Conservation (phyloP, 225 moss, liverwort and hornwort species). For the Neckera pumila region DNA sequence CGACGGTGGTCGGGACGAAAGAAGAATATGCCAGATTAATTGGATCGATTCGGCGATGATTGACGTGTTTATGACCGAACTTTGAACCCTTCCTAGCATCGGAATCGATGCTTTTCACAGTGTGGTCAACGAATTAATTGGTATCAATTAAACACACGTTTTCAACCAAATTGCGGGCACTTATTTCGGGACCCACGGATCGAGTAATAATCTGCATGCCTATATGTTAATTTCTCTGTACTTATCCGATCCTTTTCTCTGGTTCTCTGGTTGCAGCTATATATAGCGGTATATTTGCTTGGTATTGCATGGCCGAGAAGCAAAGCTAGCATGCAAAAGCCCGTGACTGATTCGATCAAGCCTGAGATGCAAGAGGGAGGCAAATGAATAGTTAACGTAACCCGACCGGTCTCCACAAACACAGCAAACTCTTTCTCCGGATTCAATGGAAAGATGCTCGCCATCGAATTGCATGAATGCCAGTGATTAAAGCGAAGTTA, state of each 20-base stretch:
- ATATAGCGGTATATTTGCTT: too few species aligned
- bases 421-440: not conserved
- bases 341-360: not conserved
- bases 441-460: not conserved
- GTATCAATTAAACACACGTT: not conserved
- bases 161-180: not conserved
- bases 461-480: not conserved
- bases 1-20: slow-evolving; percentile 13
- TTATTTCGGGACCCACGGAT: not conserved
- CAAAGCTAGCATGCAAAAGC: not conserved
- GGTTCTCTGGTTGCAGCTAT: not conserved
- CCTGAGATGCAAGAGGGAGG: not conserved
- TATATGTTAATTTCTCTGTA: not conserved
- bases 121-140: not conserved
- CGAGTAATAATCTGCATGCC: not conserved
- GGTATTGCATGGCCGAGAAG: not conserved
- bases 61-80: slow-evolving; percentile 2
- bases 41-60: not conserved
- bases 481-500: not conserved
- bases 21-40: not conserved
- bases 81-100: not conserved
- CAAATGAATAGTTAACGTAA: not conserved
- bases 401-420: not conserved
- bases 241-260: not conserved
- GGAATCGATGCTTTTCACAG: not conserved